Evolutionary conservation across 768 basidiomycete species (phyloP).

Genomic region (Russula olivacea): DNA sequence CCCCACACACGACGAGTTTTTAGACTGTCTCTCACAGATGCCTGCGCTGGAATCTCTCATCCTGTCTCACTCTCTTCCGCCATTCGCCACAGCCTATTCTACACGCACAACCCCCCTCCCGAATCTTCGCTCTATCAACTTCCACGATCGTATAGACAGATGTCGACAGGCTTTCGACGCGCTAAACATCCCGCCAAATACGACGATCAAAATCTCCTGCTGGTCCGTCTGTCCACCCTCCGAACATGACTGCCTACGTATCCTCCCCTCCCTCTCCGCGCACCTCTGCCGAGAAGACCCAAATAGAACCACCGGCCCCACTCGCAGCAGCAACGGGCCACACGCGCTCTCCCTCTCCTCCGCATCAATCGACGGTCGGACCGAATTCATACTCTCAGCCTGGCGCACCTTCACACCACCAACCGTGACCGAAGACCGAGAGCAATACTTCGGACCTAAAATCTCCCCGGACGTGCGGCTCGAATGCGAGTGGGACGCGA

Average conservation of each 20-base stretch:
- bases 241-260: slow-evolving; percentile 17
- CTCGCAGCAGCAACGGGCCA: not conserved
- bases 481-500: slow-evolving; percentile 20
- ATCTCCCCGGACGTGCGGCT: not conserved
- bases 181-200: not conserved
- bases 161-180: slow-evolving; percentile 14
- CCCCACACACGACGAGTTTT: slow-evolving; percentile 5
- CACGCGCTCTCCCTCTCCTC: slow-evolving; percentile 15
- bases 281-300: slow-evolving; percentile 7
- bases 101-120: slow-evolving; percentile 2
- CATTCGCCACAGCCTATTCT: not conserved
- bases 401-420: slow-evolving; percentile 13
- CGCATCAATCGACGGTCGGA: not conserved
- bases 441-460: slow-evolving; percentile 9
- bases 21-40: slow-evolving; percentile 12
- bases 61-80: slow-evolving; percentile 18
- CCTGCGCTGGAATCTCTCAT: slow-evolving; percentile 3
- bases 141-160: slow-evolving; percentile 12
- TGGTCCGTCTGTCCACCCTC: slow-evolving; percentile 15
- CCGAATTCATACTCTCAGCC: slow-evolving; percentile 4
- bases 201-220: slow-evolving; percentile 8
- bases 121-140: not conserved
- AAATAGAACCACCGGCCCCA: not conserved
- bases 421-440: slow-evolving; percentile 9
- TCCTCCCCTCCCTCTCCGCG: slow-evolving; percentile 12